Evolutionary conservation across 163 green algal species (phyloP), one percentile per base, ranked within the genome.

Genomic region (Volvox carteri): DNA sequence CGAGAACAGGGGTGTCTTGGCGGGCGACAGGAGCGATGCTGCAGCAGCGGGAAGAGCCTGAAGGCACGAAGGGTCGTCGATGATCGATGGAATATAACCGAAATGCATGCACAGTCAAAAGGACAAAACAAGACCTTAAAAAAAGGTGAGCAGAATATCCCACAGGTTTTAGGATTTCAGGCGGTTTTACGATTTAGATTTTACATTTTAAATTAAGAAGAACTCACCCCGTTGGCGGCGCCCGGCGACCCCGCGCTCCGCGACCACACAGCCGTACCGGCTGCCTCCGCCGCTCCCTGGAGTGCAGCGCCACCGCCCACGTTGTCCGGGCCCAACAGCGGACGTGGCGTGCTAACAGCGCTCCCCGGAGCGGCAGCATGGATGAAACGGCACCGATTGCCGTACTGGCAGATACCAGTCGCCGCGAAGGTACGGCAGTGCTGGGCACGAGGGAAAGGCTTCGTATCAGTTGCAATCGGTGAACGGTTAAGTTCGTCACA

Each of bases 361-460:
- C n/a, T 28, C 23, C 68, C 68, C 11, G 84, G 84, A 7, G 72
- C 52, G 11, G 9, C 52, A 28, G 84, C 88, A 85, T 99, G 97
- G 56, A 99, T 97, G 96, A 99, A 99, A 73, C 95, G 93, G 93
- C 97, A 99, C 60, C 97, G 95, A 21, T 91, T 94, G 41, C 97
- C 97, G 91, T 99, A 99, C 46, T 97, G 96, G 89, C 97, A 99
- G n/a, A 86, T 95, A 23, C 97, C 97, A 2, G 93, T 97, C 6
- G 89, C 73, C 3, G 93, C 94, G 90, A 97, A 99, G 0, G 95
- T 98, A 58, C 97, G 93, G 92, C 96, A 98, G 25, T 95, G 85
- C 92, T 97, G 92, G 65, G 46, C 3, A 28, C 9, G 25, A 67
- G 35, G 50, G 77, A 50, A 4, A 12, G 62, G 73, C n/a, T n/a